Conservation (phyloP, 1,139 yeast species). For the Yamadazyma aaseri region DNA sequence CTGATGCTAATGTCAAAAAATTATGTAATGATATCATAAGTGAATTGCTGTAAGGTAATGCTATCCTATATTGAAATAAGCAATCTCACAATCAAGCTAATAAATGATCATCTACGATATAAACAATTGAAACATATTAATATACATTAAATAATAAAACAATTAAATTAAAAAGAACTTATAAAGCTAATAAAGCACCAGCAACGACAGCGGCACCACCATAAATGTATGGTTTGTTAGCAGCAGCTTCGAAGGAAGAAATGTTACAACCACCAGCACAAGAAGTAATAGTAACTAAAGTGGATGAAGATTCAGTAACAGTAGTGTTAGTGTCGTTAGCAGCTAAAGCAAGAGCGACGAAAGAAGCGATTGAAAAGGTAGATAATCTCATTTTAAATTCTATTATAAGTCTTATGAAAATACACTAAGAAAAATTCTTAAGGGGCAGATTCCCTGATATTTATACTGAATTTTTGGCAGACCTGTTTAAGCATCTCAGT, state of each 20-base stretch:
- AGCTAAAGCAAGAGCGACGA: slow-evolving; percentile 36
- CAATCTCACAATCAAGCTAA: too few relatives aligned
- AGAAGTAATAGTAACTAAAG: slow-evolving; percentile 38
- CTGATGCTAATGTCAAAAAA: slow-evolving; percentile 21
- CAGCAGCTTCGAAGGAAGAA: slow-evolving; percentile 34
- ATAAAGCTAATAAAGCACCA: slow-evolving; percentile 49
- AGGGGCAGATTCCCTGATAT: slow-evolving; percentile 1
- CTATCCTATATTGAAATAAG: too few relatives aligned
- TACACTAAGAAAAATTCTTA: neutral
- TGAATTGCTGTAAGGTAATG: too few relatives aligned
- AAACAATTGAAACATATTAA: slow-evolving; percentile 1
- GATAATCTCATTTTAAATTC: slow-evolving; percentile 36
- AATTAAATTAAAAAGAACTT: slow-evolving; percentile 17
- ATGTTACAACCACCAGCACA: slow-evolving; percentile 28
- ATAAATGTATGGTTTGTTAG: slow-evolving; percentile 27
- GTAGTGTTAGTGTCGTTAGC: slow-evolving; percentile 7
- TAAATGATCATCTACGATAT: neutral
- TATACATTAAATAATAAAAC: slow-evolving; percentile 3
- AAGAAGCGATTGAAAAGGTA: slow-evolving; percentile 29
- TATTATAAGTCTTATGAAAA: neutral
- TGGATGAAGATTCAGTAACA: slow-evolving; percentile 7
- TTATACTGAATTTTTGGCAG: neutral
- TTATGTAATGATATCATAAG: slow-evolving; percentile 26
- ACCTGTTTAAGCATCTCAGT: neutral
- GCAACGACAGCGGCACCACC: slow-evolving; percentile 48